A percentile compares a stretch with the other conserved stretches of the same genome.
phyloP scores from a whole-genome alignment of 2,329 filamentous ascomycete genomes.

The Neopestalotiopsis sp. region DNA sequence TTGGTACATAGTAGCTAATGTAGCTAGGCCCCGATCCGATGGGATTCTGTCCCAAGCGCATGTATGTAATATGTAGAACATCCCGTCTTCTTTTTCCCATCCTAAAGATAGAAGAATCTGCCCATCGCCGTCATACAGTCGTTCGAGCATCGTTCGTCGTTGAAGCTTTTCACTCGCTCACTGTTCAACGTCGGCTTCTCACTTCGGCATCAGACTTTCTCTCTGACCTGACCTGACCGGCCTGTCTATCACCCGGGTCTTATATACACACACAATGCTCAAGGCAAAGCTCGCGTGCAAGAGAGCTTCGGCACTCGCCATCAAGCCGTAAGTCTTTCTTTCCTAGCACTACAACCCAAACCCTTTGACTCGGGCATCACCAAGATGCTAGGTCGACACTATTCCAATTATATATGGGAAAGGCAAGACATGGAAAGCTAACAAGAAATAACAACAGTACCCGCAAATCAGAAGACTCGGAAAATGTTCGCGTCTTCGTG shows the following conservation, averaged over 20 bases:
- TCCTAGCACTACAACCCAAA: not conserved
- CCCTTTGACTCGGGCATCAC: not conserved
- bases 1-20: slow-evolving; percentile 3
- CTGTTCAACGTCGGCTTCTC: not conserved
- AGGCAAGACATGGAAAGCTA: not conserved
- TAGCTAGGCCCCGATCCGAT: not conserved
- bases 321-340: slow-evolving; percentile 13
- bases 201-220: not conserved
- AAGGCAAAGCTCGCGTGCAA: slow-evolving; percentile 18
- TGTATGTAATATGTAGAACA: slow-evolving; percentile 1
- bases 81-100: not conserved
- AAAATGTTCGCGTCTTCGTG: slow-evolving; percentile 37
- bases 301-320: slow-evolving; percentile 9
- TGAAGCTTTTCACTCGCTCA: not conserved
- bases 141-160: slow-evolving; percentile 14
- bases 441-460: slow-evolving; percentile 22
- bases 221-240: not conserved
- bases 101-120: slow-evolving; percentile 1
- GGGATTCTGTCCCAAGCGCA: not conserved
- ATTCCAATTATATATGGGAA: no score
- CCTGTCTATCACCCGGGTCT: not conserved
- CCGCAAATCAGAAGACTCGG: slow-evolving; percentile 29
- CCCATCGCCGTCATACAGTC: slow-evolving; percentile 11
- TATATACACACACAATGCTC: slow-evolving; percentile 13
- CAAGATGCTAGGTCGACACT: no score